Percentiles rank a stretch among this genome's conserved stretches.
Conservation (phyloP, 139 green algal genomes). For the Axilococcus clingmanii region DNA sequence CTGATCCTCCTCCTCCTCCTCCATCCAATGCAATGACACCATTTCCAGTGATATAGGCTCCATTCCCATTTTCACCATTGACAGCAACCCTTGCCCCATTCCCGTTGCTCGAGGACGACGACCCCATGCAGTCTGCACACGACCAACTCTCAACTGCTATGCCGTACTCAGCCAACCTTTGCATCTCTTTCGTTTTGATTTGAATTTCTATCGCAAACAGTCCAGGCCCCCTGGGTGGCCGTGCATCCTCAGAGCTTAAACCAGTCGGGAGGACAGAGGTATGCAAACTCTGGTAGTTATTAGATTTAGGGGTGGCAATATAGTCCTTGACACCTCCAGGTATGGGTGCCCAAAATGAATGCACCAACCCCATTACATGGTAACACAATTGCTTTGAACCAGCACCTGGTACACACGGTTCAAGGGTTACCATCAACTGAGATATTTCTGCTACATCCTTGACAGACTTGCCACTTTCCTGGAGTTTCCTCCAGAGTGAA, state of each 20-base stretch:
- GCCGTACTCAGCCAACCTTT: slow-evolving; percentile 58
- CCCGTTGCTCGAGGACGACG: not conserved
- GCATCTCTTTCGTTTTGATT: slow-evolving; percentile 62
- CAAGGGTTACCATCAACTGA: slow-evolving; percentile 54
- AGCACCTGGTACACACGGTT: slow-evolving; percentile 3
- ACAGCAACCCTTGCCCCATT: slow-evolving; percentile 3
- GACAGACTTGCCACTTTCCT: slow-evolving; percentile 14
- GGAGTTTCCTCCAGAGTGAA: slow-evolving; percentile 49
- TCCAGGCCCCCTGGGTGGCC: not conserved
- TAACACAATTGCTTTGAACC: slow-evolving; percentile 29
- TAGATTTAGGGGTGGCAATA: slow-evolving; percentile 79
- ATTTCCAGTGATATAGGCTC: not conserved
- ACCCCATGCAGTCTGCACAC: slow-evolving; percentile 1
- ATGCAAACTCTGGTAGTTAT: slow-evolving; percentile 73
- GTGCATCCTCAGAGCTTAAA: not conserved
- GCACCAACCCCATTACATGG: slow-evolving; percentile 51
- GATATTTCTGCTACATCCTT: slow-evolving; percentile 47
- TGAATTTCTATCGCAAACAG: slow-evolving; percentile 62
- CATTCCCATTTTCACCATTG: not conserved
- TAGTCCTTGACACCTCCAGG: slow-evolving; percentile 74
- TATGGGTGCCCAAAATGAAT: slow-evolving; percentile 73
- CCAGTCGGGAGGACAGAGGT: slow-evolving; percentile 52
- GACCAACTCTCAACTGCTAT: slow-evolving; percentile 41
- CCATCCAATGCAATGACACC: not conserved
- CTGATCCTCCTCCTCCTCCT: not conserved